Evolutionary conservation across 495 filamentous ascomycete genomes (phyloP).

Genomic region (Platismatia glauca): DNA sequence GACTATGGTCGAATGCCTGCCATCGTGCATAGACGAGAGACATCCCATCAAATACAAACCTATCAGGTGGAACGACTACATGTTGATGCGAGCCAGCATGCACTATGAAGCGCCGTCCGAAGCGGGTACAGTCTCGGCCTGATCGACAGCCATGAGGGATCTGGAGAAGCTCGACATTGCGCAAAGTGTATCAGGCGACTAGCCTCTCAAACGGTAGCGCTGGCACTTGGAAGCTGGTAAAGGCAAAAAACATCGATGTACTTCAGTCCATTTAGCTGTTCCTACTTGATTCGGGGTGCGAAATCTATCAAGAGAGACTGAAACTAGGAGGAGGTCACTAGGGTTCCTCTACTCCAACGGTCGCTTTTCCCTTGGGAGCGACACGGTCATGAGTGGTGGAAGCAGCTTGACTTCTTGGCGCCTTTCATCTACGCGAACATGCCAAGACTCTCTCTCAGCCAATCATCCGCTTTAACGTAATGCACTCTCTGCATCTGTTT

Average conservation of each 20-base stretch:
- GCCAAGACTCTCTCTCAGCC: constrained; percentile 3
- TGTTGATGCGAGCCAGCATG: constrained; percentile 24
- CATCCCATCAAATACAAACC: constrained; percentile 49
- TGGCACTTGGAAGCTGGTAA: background rate
- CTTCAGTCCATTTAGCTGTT: background rate
- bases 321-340: background rate
- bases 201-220: background rate
- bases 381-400: background rate
- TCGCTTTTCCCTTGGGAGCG: background rate
- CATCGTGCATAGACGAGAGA: constrained; percentile 43
- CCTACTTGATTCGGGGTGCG: background rate
- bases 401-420: background rate
- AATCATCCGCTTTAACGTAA: background rate
- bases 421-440: background rate
- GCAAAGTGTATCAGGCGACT: too few relatives aligned
- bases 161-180: too few relatives aligned
- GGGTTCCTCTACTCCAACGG: background rate
- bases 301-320: background rate
- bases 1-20: constrained; percentile 39
- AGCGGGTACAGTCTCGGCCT: constrained; percentile 4
- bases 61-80: constrained; percentile 45
- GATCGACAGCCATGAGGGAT: background rate
- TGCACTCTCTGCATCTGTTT: background rate
- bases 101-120: constrained; percentile 14
- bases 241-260: background rate